These are phyloP conservation scores for Colletotrichum nymphaeae DNA, from an alignment of 2,329 filamentous ascomycete species.

Conservation along the genomic window DNA sequence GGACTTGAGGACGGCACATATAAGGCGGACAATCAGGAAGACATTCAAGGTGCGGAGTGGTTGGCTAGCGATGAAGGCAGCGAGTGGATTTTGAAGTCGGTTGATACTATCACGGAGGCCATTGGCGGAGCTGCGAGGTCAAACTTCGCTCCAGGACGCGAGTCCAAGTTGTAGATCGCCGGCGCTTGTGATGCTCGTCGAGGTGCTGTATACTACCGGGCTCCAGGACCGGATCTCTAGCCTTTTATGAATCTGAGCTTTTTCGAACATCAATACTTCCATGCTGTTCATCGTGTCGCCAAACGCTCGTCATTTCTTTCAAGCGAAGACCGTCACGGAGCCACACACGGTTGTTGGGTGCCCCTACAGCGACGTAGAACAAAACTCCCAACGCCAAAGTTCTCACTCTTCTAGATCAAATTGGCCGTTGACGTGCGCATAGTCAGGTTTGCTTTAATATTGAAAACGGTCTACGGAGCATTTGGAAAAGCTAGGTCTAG, in stretches of 20 bases:
- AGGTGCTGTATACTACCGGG: constrained; percentile 11
- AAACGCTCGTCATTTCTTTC: not conserved
- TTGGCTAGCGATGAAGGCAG: constrained; percentile 58
- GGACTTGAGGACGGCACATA: constrained; percentile 75
- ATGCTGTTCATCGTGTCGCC: not conserved
- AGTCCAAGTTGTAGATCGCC: constrained; percentile 27
- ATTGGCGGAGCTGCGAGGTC: constrained; percentile 49
- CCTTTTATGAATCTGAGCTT: not conserved
- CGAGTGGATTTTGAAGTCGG: constrained; percentile 58
- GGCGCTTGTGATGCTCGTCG: not conserved
- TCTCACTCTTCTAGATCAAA: too few relatives aligned
- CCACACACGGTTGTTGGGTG: not conserved
- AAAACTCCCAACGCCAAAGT: too few relatives aligned
- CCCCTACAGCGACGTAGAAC: not conserved
- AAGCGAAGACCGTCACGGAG: too few relatives aligned
- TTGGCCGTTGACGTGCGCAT: too few relatives aligned
- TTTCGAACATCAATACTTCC: not conserved
- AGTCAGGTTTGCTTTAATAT: not conserved
- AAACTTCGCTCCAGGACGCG: constrained; percentile 29
- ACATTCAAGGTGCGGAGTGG: constrained; percentile 52
- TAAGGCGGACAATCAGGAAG: constrained; percentile 43
- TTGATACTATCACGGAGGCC: constrained; percentile 57
- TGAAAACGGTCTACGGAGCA: not conserved
- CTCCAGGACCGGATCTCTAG: not conserved
- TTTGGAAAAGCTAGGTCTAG: not conserved